phyloP scores from a whole-genome alignment of 148 eudicot genomes.

The Oxyria digyna region DNA sequence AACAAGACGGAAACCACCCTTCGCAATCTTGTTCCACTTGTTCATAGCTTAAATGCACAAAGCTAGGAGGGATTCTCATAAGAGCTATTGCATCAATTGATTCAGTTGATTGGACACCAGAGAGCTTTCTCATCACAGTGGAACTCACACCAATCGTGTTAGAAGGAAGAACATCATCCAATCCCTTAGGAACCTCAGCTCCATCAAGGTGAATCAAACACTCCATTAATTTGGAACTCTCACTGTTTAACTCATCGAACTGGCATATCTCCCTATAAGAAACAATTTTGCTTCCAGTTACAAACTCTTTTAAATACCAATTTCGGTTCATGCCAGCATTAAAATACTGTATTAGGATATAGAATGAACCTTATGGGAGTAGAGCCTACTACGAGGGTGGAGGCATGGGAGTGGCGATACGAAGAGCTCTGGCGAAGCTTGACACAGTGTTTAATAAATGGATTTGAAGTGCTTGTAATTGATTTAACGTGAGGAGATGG shows the following conservation, averaged over 20 bases:
- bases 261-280: conserved; percentile 53
- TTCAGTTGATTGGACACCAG: conserved; percentile 79
- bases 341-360: not conserved
- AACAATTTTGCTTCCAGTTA: not conserved
- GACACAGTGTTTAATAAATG: conserved; percentile 84
- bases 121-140: conserved; percentile 64
- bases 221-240: conserved; percentile 21
- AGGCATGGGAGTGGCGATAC: conserved; percentile 66
- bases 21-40: conserved; percentile 24
- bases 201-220: conserved; percentile 63
- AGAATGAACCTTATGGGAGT: conserved; percentile 58
- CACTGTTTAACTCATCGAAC: conserved; percentile 29
- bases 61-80: conserved; percentile 59
- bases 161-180: conserved; percentile 26
- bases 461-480: conserved; percentile 72
- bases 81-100: conserved; percentile 66
- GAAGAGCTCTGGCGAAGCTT: conserved; percentile 84
- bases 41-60: conserved; percentile 28
- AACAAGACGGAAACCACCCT: conserved; percentile 42
- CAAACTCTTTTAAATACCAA: not conserved
- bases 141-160: conserved; percentile 49
- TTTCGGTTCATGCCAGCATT: not conserved
- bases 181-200: conserved; percentile 38
- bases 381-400: conserved; percentile 51
- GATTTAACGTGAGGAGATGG: conserved; percentile 27